A percentile compares a stretch with the other conserved stretches of the same genome.
Conservation (phyloP, 2,329 filamentous ascomycete species). For the Lasiodiplodia gonubiensis region DNA sequence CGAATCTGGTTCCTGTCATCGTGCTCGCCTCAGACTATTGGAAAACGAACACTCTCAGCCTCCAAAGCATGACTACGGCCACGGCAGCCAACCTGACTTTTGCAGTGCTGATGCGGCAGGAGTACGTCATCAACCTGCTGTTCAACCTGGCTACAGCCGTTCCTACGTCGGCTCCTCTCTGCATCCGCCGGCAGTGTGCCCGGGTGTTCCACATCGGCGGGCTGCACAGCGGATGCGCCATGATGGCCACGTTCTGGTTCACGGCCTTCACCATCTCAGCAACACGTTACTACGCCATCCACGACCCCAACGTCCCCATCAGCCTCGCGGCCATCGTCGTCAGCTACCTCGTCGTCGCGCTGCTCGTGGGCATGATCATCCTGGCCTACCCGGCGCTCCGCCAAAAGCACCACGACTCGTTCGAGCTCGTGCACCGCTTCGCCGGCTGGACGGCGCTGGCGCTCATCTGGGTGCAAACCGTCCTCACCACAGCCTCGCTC, state of each 20-base stretch:
- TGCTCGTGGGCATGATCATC: conserved; percentile 36
- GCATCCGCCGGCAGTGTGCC: conserved; percentile 34
- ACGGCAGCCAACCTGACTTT: conserved; percentile 43
- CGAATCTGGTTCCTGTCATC: conserved; percentile 33
- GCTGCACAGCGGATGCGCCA: conserved; percentile 42
- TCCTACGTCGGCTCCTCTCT: conserved; percentile 38
- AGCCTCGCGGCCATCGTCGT: conserved; percentile 33
- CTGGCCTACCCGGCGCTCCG: conserved; percentile 38
- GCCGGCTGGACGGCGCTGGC: conserved; percentile 41
- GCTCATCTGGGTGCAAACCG: conserved; percentile 41
- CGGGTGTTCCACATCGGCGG: conserved; percentile 44
- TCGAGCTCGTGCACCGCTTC: conserved; percentile 44
- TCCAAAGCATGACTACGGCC: conserved; percentile 35
- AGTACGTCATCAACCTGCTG: conserved; percentile 41
- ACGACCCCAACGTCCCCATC: conserved; percentile 24
- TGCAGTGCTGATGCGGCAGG: conserved; percentile 41
- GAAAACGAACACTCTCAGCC: conserved; percentile 5
- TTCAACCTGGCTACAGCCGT: conserved; percentile 43
- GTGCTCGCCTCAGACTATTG: conserved; percentile 29
- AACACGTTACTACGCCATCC: conserved; percentile 35
- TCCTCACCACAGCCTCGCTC: conserved; percentile 28
- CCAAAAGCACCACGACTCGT: conserved; percentile 39
- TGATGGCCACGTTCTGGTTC: conserved; percentile 50
- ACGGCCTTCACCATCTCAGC: conserved; percentile 41
- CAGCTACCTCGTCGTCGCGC: conserved; percentile 34